These are phyloP conservation scores for Tolypocladium paradoxum DNA, from an alignment of 2,329 filamentous ascomycete species.

Conservation along the genomic window DNA sequence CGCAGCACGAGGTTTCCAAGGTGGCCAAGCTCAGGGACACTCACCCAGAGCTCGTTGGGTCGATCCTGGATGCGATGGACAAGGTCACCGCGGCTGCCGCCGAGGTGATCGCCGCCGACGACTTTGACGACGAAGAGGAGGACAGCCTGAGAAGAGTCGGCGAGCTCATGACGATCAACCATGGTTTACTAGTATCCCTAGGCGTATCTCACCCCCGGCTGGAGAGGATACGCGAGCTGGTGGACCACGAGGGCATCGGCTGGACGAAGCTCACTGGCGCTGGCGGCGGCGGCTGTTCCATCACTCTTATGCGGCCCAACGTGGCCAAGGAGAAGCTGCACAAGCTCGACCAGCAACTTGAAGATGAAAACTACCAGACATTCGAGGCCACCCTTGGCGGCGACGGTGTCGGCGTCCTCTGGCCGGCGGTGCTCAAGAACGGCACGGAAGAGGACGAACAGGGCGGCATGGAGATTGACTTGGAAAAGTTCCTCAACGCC, in stretches of 20 bases:
- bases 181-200: slow-evolving; percentile 80
- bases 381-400: slow-evolving; percentile 88
- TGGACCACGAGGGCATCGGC: slow-evolving; percentile 79
- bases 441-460: slow-evolving; percentile 66
- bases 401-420: slow-evolving; percentile 87
- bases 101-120: slow-evolving; percentile 43
- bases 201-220: slow-evolving; percentile 91
- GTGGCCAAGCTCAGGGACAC: slow-evolving; percentile 60
- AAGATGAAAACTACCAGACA: slow-evolving; percentile 64
- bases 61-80: slow-evolving; percentile 79
- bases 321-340: slow-evolving; percentile 44
- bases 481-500: slow-evolving; percentile 72
- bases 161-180: slow-evolving; percentile 86
- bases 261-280: slow-evolving; percentile 98
- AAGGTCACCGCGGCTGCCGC: slow-evolving; percentile 49
- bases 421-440: slow-evolving; percentile 83
- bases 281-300: slow-evolving; percentile 90
- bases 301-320: slow-evolving; percentile 71
- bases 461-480: slow-evolving; percentile 84
- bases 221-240: slow-evolving; percentile 81
- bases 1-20: slow-evolving; percentile 74
- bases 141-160: slow-evolving; percentile 64
- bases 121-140: slow-evolving; percentile 56
- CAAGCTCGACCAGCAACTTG: slow-evolving; percentile 53
- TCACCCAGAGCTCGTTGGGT: slow-evolving; percentile 68